Evolutionary conservation across 2,329 filamentous ascomycete genomes (phyloP), one percentile per base, ranked within the genome.

Genomic region (Fusarium luffae): DNA sequence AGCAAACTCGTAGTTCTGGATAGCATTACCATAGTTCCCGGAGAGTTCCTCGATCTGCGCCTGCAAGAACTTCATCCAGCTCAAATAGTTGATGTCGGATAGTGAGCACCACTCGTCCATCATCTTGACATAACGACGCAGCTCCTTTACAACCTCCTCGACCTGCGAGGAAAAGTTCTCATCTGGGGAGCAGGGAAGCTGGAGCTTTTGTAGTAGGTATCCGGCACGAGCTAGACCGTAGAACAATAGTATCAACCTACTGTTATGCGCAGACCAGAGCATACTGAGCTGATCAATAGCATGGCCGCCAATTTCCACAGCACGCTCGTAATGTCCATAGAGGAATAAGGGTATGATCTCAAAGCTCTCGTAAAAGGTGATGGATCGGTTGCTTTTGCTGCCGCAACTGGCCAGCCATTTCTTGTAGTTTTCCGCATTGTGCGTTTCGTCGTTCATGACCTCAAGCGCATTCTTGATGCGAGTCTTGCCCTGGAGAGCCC

Each of bases 401-500:
- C 81, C 85, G 72, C 79, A 86, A 40, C 76, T 81, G 74, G 63
- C 80, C 54, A 85, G 80, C 88, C 88, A 92, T 48, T 78, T 85
- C 85, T 85, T 89, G 78, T 91, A 91, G 3, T 79, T 77, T 3
- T 77, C 70, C 2, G 87, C 84, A 58, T 87, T 84, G 74, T 94
- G 92, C 46, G 88, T 83, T n/a, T 88, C 83, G 69, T 94, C 92
- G 42, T 84, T 87, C 82, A 94, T 86, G 13, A 94, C 83, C 19
- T 85, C 82, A 0, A 82, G 74, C 1, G 89, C 79, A 12, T 85
- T 81, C 13, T 81, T 78, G 4, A 79, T 79, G 13, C 79, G 79
- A 1, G 92, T 94, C 77, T 93, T 94, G 56, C 92, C 92, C 76
- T 93, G 91, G 21, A 94, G 79, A 23, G 92, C 90, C 50, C 91